A percentile compares a stretch with the other conserved stretches of the same genome.
phyloP scores from a whole-genome alignment of 2,329 filamentous ascomycete species.

The Fusarium azukiicola region DNA sequence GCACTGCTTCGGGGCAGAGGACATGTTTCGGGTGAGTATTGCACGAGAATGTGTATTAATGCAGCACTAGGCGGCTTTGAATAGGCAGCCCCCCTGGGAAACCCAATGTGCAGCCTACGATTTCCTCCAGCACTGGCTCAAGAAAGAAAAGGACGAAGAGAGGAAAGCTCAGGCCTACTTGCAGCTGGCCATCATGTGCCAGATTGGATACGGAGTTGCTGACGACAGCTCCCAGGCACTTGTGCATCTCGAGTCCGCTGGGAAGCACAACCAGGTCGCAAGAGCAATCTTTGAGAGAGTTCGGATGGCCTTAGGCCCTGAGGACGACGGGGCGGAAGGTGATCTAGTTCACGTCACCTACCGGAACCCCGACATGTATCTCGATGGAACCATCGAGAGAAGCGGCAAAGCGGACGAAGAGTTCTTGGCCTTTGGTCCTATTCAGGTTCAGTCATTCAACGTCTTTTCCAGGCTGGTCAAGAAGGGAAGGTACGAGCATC shows the following conservation, averaged over 20 bases:
- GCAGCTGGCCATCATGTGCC: conserved; percentile 24
- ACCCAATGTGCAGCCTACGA: conserved; percentile 20
- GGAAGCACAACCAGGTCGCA: conserved; percentile 20
- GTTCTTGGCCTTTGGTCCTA: conserved; percentile 5
- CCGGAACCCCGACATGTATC: conserved; percentile 8
- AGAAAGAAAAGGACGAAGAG: neutral
- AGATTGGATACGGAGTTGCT: conserved; percentile 27
- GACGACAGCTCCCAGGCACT: conserved; percentile 17
- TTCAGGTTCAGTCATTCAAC: conserved; percentile 13
- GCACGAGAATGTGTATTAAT: neutral
- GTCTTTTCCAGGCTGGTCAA: conserved; percentile 12
- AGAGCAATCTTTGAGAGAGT: conserved; percentile 2
- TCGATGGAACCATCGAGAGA: conserved; percentile 10
- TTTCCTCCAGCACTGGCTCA: conserved; percentile 16
- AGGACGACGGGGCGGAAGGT: neutral
- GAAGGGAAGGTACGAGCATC: neutral
- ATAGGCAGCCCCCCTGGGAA: conserved; percentile 22
- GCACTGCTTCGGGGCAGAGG: conserved; percentile 21
- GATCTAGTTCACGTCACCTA: neutral
- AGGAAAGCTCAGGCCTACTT: conserved; percentile 6
- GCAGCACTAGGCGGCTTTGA: neutral
- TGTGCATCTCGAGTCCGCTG: conserved; percentile 7
- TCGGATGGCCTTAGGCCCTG: neutral
- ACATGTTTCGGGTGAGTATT: conserved; percentile 27
- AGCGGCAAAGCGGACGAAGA: neutral